Evolutionary conservation across 2,329 filamentous ascomycete species (phyloP), one percentile per base, ranked within the genome.

Genomic region (Aspergillus fijiensis): DNA sequence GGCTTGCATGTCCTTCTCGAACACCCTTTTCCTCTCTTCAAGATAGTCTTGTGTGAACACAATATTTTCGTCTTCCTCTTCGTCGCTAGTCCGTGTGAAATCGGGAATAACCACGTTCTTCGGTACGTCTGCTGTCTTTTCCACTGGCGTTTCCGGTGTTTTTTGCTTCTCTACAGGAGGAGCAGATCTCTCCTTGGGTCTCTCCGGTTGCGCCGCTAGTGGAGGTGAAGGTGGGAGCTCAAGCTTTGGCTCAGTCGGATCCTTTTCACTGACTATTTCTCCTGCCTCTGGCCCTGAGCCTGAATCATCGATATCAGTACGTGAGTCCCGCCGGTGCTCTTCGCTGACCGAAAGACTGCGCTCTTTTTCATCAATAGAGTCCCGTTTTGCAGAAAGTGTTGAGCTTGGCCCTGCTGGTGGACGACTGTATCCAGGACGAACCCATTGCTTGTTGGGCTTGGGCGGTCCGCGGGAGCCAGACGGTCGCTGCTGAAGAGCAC

Each of bases 1-100:
- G 4, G 71, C 63, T 52, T 76, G 68, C 72, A 81, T 77, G 55
- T 81, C 77, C 58, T 75, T 77, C 61, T 80, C 76, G 51, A 80
- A 80, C 9, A 74, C 74, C 45, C 70, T 71, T 62, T 80, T 80
- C 16, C 77, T 74, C 63, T 79, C 76, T 27, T 77, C 76, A 45
- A 80, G 72, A 61, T 81, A 80, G 49, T 81, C 79, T 52, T 82
- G 78, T 11, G 78, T 80, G 48, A 82, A 77, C 35, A 79, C 73
- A 1, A 71, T 71, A 48, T 75, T 75, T 57, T 80, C 79, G 54
- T 80, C 78, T 50, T 80, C 79, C 45, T 78, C 77, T 60, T 80
- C 78, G n/a, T 79, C 77, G 50, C 73, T 76, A 21, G 71, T 70
- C 47, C 68, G 69, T 6, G 62, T 68, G 54, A 76, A 75, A 35